A percentile compares a stretch with the other conserved stretches of the same genome.
Evolutionary conservation across 176 grass and related monocot species (phyloP).

Genomic region (Bolboschoenus planiculmis): DNA sequence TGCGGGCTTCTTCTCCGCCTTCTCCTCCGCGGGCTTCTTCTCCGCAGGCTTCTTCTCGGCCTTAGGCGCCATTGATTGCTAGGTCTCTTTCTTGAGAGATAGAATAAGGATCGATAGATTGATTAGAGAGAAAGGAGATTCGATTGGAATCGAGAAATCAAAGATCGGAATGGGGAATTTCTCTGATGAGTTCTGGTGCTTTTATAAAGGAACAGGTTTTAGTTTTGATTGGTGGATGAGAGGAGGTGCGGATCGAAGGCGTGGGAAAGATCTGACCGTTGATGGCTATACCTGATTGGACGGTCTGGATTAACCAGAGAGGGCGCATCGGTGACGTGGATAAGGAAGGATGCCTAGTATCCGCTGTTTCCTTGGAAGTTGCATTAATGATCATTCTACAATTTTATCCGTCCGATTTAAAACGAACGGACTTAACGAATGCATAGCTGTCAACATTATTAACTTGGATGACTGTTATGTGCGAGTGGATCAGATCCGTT

Average conservation of each 20-base stretch:
- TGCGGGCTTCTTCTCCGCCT: no score
- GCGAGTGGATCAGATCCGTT: not conserved
- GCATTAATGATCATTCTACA: not conserved
- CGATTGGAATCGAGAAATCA: no score
- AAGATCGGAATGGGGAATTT: not conserved
- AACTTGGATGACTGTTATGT: not conserved
- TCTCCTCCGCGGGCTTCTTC: no score
- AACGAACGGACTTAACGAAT: not conserved
- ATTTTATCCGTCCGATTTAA: not conserved
- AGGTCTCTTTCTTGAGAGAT: not conserved
- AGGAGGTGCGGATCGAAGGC: not conserved
- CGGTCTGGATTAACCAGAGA: not conserved
- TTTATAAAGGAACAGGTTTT: not conserved
- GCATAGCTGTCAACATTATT: not conserved
- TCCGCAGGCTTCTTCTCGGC: no score
- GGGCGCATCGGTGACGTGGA: conserved; percentile 1
- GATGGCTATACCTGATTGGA: not conserved
- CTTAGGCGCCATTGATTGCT: conserved; percentile 26
- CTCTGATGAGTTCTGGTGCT: not conserved
- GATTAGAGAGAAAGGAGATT: not conserved
- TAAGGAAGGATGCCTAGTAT: not conserved
- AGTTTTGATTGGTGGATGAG: not conserved
- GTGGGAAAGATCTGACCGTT: not conserved
- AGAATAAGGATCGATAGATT: not conserved
- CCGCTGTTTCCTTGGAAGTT: not conserved